phyloP scores from a whole-genome alignment of 225 moss, liverwort and hornwort species.

The Sphagnum contortum region DNA sequence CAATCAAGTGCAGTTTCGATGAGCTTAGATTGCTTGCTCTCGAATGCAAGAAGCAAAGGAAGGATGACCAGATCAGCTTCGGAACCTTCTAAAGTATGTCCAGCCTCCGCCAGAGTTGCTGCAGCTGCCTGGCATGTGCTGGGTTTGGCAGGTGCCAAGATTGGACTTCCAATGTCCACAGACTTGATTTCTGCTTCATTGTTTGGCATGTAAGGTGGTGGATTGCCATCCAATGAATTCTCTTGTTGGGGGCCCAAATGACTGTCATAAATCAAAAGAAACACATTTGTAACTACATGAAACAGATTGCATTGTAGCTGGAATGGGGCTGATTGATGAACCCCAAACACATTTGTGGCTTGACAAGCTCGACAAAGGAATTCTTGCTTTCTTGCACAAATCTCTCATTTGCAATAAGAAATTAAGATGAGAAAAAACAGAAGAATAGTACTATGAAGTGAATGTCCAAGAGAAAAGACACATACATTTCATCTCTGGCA shows the following conservation, averaged over 20 bases:
- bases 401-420: background rate
- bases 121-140: slow-evolving; percentile 91
- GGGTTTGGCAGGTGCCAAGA: slow-evolving; percentile 45
- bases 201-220: slow-evolving; percentile 24
- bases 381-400: too few species aligned
- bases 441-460: background rate
- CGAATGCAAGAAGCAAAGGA: slow-evolving; percentile 89
- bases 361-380: background rate
- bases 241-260: slow-evolving; percentile 29
- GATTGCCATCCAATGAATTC: slow-evolving; percentile 51
- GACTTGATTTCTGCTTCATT: slow-evolving; percentile 39
- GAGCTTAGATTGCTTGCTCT: slow-evolving; percentile 94
- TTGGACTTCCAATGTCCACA: slow-evolving; percentile 19
- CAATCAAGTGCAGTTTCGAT: slow-evolving; percentile 96
- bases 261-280: slow-evolving; percentile 2
- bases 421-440: background rate
- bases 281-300: background rate
- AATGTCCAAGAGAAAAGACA: background rate
- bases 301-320: too few species aligned
- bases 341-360: too few species aligned
- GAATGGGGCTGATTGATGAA: too few species aligned
- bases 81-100: slow-evolving; percentile 81
- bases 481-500: slow-evolving; percentile 38
- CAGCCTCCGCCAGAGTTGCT: slow-evolving; percentile 87
- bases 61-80: slow-evolving; percentile 95